Percentiles rank a stretch among this genome's conserved stretches.
These are phyloP conservation scores for Globisporangium polare DNA, from an alignment of 352 stramenopile species.

Conservation along the genomic window DNA sequence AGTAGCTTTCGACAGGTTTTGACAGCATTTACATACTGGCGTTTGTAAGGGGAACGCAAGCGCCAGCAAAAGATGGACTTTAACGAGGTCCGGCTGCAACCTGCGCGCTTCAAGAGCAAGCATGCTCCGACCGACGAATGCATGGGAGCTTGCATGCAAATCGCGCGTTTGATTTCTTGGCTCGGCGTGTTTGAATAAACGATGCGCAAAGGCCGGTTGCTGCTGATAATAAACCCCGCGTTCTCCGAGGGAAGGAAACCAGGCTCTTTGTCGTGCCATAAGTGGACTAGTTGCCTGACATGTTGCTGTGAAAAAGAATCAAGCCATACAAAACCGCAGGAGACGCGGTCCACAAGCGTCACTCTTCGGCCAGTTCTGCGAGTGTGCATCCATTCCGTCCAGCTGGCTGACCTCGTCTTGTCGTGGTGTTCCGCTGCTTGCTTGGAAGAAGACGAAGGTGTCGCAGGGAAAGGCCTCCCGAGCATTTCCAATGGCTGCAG, in stretches of 20 bases:
- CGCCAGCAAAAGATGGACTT: not conserved
- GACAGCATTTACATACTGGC: not conserved
- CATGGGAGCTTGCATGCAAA: constrained; percentile 1
- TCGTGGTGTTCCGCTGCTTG: not conserved
- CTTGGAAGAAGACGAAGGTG: constrained; percentile 1
- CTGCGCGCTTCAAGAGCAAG: not conserved
- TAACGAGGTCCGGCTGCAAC: constrained; percentile 1
- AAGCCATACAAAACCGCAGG: not conserved
- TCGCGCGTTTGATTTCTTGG: not conserved
- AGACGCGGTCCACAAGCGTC: not conserved
- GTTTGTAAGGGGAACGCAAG: not conserved
- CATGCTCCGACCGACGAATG: not conserved
- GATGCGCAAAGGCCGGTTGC: not conserved
- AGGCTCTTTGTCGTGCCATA: no score
- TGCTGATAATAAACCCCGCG: constrained; percentile 2
- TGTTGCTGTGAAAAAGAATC: not conserved
- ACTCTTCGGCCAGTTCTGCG: not conserved
- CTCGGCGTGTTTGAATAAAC: constrained; percentile 12
- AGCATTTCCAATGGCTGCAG: not conserved
- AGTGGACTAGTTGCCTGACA: not conserved
- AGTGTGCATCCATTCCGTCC: not conserved
- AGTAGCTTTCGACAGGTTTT: not conserved
- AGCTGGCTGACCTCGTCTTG: not conserved
- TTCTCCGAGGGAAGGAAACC: constrained; percentile 1
- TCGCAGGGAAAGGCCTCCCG: constrained; percentile 3